phyloP scores from a whole-genome alignment of 164 flowering plant species.

The grape (Vitis vinifera) region DNA sequence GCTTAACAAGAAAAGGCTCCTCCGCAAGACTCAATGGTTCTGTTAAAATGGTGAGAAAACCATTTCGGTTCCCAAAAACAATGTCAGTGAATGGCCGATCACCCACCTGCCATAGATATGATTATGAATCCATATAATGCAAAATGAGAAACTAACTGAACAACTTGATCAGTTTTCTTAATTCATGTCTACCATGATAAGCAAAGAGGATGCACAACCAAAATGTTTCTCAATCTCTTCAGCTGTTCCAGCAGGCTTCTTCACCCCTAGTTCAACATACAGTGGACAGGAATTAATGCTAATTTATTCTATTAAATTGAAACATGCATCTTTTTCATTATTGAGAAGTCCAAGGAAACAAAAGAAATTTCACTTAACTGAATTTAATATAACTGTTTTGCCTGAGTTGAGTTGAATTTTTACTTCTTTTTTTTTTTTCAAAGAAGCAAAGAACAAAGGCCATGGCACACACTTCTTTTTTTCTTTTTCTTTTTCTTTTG shows the following conservation, averaged over 20 bases:
- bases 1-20: slow-evolving; percentile 82
- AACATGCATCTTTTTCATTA: too few species aligned
- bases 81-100: slow-evolving; percentile 88
- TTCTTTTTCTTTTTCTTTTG: too few species aligned
- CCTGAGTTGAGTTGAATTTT: too few species aligned
- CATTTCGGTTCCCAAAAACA: slow-evolving; percentile 90
- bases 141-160: background rate
- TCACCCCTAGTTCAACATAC: slow-evolving; percentile 41
- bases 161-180: background rate
- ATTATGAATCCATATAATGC: background rate
- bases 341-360: too few species aligned
- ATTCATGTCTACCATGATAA: slow-evolving; percentile 63
- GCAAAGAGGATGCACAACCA: slow-evolving; percentile 63
- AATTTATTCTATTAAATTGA: too few species aligned
- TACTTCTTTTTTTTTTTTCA: too few species aligned
- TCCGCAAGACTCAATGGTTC: slow-evolving; percentile 63
- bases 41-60: slow-evolving; percentile 75
- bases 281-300: too few species aligned
- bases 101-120: slow-evolving; percentile 61
- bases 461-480: too few species aligned
- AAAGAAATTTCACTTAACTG: too few species aligned
- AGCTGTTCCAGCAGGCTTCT: slow-evolving; percentile 89
- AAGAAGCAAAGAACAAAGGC: too few species aligned
- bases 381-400: too few species aligned
- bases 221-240: slow-evolving; percentile 83